Evolutionary conservation across 2,329 filamentous ascomycete genomes (phyloP).

Genomic region (Colletotrichum tanaceti): DNA sequence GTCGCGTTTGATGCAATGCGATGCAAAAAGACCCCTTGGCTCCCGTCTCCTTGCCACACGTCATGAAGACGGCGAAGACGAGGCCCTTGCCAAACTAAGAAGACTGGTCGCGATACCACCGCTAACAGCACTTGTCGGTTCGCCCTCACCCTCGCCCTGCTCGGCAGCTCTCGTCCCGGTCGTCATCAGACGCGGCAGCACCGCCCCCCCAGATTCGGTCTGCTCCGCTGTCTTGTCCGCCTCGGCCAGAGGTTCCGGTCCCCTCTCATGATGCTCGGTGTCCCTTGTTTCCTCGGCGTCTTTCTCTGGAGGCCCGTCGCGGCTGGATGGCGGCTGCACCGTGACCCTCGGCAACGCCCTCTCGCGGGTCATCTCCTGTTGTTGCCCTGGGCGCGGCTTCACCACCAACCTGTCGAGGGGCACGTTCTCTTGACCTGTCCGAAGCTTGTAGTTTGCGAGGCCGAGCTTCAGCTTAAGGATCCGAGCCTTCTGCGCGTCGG

Average conservation of each 20-base stretch:
- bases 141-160: conserved; percentile 43
- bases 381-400: conserved; percentile 46
- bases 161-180: conserved; percentile 43
- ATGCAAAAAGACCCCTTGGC: neutral
- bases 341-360: conserved; percentile 39
- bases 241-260: conserved; percentile 13
- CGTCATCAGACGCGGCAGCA: conserved; percentile 39
- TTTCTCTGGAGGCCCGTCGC: conserved; percentile 34
- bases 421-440: conserved; percentile 75
- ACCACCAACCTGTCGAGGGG: conserved; percentile 71
- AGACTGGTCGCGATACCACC: conserved; percentile 65
- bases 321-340: conserved; percentile 42
- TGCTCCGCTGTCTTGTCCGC: conserved; percentile 36
- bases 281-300: conserved; percentile 39
- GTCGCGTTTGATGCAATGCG: conserved; percentile 2
- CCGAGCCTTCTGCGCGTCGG: conserved; percentile 66
- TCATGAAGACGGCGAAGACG: conserved; percentile 35
- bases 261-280: neutral
- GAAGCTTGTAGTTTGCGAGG: conserved; percentile 80
- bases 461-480: conserved; percentile 75
- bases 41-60: neutral
- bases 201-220: conserved; percentile 39
- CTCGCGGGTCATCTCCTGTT: conserved; percentile 38
- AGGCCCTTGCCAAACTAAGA: conserved; percentile 56
- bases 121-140: conserved; percentile 57